Conservation (phyloP, 176 grass and related monocot genomes). For the Aechmea fasciata region DNA sequence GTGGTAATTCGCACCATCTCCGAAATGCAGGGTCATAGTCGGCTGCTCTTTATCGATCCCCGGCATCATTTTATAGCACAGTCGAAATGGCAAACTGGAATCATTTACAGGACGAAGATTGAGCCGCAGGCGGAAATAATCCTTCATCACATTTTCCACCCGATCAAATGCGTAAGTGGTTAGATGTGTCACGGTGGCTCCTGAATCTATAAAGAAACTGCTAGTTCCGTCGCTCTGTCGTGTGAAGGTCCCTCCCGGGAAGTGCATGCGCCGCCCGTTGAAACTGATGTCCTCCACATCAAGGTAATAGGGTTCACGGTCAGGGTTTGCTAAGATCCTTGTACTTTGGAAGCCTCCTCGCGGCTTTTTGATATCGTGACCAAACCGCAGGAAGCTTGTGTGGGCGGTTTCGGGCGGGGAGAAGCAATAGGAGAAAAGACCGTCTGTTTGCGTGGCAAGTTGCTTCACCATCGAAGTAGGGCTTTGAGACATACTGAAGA, state of each 20-base stretch:
- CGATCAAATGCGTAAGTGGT: too few species aligned
- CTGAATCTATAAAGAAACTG: background rate
- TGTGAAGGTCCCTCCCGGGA: background rate
- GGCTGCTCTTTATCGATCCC: background rate
- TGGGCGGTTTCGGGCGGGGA: background rate
- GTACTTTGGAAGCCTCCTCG: background rate
- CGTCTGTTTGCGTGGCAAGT: background rate
- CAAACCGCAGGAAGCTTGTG: background rate
- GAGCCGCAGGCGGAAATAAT: background rate
- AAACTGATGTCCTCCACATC: background rate
- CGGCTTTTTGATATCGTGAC: background rate
- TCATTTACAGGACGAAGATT: too few species aligned
- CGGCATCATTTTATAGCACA: background rate
- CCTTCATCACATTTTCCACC: background rate
- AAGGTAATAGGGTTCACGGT: background rate
- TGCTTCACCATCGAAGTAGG: background rate
- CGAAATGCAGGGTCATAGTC: slow-evolving; percentile 14
- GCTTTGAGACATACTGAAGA: background rate
- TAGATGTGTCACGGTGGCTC: background rate
- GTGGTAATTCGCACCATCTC: background rate
- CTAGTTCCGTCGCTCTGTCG: background rate
- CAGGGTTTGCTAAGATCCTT: background rate
- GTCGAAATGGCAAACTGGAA: background rate
- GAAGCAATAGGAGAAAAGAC: background rate
- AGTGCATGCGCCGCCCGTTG: background rate